Percentiles rank a stretch among this genome's conserved stretches.
Evolutionary conservation across 768 basidiomycete genomes (phyloP).

Genomic region (Phylloporus arenicola): DNA sequence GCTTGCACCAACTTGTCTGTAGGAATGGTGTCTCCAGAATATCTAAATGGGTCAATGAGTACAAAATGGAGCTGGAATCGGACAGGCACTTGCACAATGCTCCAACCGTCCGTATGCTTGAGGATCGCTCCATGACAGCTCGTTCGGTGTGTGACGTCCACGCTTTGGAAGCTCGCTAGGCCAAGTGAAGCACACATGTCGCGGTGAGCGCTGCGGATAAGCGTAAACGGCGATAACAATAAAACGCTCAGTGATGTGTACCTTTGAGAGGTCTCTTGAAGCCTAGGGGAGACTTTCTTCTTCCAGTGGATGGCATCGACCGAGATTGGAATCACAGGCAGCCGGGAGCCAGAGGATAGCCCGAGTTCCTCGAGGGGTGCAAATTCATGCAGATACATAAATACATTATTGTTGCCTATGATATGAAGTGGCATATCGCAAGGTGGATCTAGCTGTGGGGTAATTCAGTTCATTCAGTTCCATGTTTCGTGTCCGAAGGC

Average conservation of each 20-base stretch:
- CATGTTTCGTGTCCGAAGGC: not conserved
- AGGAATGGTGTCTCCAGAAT: conserved; percentile 89
- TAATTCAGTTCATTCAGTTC: not conserved
- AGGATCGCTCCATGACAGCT: conserved; percentile 69
- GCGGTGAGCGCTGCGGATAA: conserved; percentile 37
- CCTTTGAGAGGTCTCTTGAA: conserved; percentile 2
- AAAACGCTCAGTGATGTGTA: not conserved
- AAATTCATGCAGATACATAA: conserved; percentile 68
- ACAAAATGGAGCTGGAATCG: not conserved
- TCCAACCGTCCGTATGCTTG: conserved; percentile 54
- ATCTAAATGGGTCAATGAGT: conserved; percentile 43
- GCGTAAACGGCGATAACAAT: conserved; percentile 1
- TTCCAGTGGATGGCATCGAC: conserved; percentile 52
- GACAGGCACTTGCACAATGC: conserved; percentile 32
- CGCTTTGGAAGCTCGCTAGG: conserved; percentile 56
- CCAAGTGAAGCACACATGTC: conserved; percentile 51
- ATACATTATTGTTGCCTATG: conserved; percentile 50
- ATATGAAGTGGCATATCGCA: conserved; percentile 64
- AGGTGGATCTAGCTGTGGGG: conserved; percentile 55
- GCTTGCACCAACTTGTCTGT: conserved; percentile 58
- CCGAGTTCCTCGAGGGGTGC: conserved; percentile 70
- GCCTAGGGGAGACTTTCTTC: conserved; percentile 30
- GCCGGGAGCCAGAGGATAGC: conserved; percentile 40
- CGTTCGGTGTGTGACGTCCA: conserved; percentile 69
- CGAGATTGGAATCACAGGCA: conserved; percentile 51